These are phyloP conservation scores for Juglanconis sp. DNA, from an alignment of 2,329 filamentous ascomycete genomes.

Conservation along the genomic window DNA sequence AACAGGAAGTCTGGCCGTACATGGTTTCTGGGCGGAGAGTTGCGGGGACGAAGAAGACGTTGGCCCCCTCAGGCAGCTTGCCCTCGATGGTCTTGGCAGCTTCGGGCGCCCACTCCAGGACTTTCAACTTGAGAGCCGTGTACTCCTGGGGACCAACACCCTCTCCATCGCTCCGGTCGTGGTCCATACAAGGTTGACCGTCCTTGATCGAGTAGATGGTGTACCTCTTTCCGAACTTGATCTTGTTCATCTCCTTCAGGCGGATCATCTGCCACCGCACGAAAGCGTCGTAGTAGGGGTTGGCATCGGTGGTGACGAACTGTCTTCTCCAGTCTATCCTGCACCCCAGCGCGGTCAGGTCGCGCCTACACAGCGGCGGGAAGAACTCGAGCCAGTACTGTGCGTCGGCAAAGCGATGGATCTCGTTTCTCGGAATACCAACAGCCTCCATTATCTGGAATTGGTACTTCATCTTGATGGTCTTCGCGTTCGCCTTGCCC, in stretches of 20 bases:
- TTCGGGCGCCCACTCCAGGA: constrained; percentile 81
- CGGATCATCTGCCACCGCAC: constrained; percentile 97
- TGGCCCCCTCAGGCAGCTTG: constrained; percentile 74
- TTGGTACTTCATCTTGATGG: constrained; percentile 91
- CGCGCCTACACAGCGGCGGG: constrained; percentile 73
- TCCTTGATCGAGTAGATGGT: constrained; percentile 92
- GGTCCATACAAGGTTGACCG: constrained; percentile 64
- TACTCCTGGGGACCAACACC: constrained; percentile 58
- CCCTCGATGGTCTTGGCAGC: constrained; percentile 69
- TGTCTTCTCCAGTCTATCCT: constrained; percentile 90
- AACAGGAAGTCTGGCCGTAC: constrained; percentile 97
- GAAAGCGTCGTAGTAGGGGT: constrained; percentile 93
- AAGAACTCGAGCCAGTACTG: constrained; percentile 90
- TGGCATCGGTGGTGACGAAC: constrained; percentile 93
- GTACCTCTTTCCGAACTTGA: constrained; percentile 82
- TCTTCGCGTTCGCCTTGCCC: constrained; percentile 86
- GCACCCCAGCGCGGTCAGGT: constrained; percentile 79
- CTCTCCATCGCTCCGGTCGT: constrained; percentile 45
- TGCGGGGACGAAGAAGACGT: constrained; percentile 86
- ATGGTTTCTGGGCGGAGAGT: constrained; percentile 95
- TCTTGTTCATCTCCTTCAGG: constrained; percentile 83
- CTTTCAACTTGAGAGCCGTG: constrained; percentile 84
- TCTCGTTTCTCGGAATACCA: constrained; percentile 82
- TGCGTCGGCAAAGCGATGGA: constrained; percentile 90
- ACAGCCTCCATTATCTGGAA: constrained; percentile 88